Base-by-base conservation (phyloP, 257 asterid species). In the Solanum bukasovii region DNA sequence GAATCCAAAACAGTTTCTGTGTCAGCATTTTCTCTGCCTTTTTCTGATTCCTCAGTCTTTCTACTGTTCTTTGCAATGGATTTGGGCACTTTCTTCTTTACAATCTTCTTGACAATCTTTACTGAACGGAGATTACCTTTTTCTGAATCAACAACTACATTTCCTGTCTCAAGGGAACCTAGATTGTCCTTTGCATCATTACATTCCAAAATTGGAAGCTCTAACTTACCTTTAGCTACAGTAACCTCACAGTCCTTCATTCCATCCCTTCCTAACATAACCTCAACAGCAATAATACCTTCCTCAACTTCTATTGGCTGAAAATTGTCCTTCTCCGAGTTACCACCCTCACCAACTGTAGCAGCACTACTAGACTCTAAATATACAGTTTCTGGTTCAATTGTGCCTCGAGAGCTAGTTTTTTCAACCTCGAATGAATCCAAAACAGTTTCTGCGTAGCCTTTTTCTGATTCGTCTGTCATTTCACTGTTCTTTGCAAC, bases 61-160 rank as follows among this genome's bases (percentile, higher is more conserved):
- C 74, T 70, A 87, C 82, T 85, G 56, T 78, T 61, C 20, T 44
- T 81, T 23, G 87, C 52, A 84, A 83, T 81, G 13, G 27, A 35
- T 91, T 92, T 94, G 8, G 94, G 93, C 87, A 95, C 96, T 90
- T 87, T 91, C 94, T 87, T 94, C 94, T 89, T 95, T 73, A 95
- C 91, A 75, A 93, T 88, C 91, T 92, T 94, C 92, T 92, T 93
- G 61, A 95, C 95, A 68, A 93, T 46, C 89, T 89, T 91, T 82
- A 93, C 92, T 16, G 87, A 18, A 79, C 65, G 85, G 59, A 8
- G 67, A 49, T 44, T 14, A 44, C 27, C 38, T 44, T 79, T 79
- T 44, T 27, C 84, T 13, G 84, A 25, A 78, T 42, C n/a, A 40
- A 42, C 37, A 42, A 78, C 63, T 78, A 78, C 65, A 27, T 42